Evolutionary conservation across 306 rosid genomes (phyloP).

Genomic region (Vigna mungo): DNA sequence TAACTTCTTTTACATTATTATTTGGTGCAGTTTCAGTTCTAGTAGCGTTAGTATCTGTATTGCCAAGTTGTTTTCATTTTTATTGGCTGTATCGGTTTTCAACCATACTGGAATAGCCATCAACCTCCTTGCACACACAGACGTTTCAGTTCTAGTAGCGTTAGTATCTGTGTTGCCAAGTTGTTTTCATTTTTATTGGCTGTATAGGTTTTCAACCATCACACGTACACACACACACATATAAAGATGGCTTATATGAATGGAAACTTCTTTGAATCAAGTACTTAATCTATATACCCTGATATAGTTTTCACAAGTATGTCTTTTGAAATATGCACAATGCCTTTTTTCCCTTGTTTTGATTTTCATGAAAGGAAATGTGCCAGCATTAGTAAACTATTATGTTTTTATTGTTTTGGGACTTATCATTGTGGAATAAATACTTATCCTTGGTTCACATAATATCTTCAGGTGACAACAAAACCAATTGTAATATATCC

Average conservation of each 20-base stretch:
- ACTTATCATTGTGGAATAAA: constrained; percentile 9
- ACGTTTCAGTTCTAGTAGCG: constrained; percentile 17
- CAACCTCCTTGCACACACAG: no score
- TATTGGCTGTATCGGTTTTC: constrained; percentile 7
- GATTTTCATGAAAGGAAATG: constrained; percentile 8
- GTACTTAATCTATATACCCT: constrained; percentile 14
- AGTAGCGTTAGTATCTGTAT: constrained; percentile 10
- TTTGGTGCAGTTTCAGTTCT: constrained; percentile 26
- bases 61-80: constrained; percentile 26
- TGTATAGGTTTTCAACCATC: not conserved
- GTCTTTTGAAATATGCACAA: constrained; percentile 19
- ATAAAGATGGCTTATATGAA: not conserved
- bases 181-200: constrained; percentile 17
- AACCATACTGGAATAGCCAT: not conserved
- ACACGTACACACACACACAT: no score
- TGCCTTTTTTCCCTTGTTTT: constrained; percentile 4
- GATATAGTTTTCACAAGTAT: constrained; percentile 15
- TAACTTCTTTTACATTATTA: constrained; percentile 25
- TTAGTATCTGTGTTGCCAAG: constrained; percentile 23
- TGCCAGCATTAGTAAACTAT: not conserved
- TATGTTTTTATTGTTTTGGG: constrained; percentile 5
- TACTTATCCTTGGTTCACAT: constrained; percentile 26
- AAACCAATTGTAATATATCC: constrained; percentile 66
- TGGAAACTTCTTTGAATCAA: constrained; percentile 13
- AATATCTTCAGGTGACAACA: constrained; percentile 57